Evolutionary conservation across 179 eudicot genomes (phyloP), one percentile per base, ranked within the genome.

Genomic region (Heliamphora pulchella): DNA sequence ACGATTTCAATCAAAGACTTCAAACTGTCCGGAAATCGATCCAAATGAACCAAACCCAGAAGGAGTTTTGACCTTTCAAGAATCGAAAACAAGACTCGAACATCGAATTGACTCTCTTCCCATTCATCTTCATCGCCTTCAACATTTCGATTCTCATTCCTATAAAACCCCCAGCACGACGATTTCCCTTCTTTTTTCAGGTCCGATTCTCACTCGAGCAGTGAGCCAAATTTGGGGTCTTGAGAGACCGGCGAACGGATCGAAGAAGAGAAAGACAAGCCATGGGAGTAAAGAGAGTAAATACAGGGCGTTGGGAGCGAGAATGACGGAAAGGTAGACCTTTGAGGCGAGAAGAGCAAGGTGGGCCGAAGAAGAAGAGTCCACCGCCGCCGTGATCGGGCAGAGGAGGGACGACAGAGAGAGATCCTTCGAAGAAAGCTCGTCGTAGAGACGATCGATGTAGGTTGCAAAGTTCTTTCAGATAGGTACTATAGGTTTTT

Each of bases 231-330:
- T 69, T 79, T 1, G 63, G 59, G 48, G 58, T 81, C 86, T 91
- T 94, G 41, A 96, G 54, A 10, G 84, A 82, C 15, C 90, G 81
- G 6, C 98, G 94, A 76, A 95, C 48, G 0, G 91, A 82, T 44
- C 91, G 92, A 22, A 96, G 88, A n/a, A 96, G 88, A 62, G 90
- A 87, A 46, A 90, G 85, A 79, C 93, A 93, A 10, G 96, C 89
- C 87, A 94, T 83, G 57, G 99, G 98, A 11, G 90, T 88, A 84
- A 96, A 96, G 13, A 96, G 87, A 46, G 98, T 88, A 44, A 95
- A 85, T 10, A 92, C 94, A 6, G 95, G 97, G 58, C 86, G n/a
- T 88, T 87, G 0, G 91, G 90, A 65, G 94, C 81, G n/a, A 92
- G 88, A 13, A 96, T 84, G 44, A 96, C 83, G 10, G 90, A 85